Conservation (phyloP, 1,284 basidiomycete genomes). For the Apiotrichum sp. region DNA sequence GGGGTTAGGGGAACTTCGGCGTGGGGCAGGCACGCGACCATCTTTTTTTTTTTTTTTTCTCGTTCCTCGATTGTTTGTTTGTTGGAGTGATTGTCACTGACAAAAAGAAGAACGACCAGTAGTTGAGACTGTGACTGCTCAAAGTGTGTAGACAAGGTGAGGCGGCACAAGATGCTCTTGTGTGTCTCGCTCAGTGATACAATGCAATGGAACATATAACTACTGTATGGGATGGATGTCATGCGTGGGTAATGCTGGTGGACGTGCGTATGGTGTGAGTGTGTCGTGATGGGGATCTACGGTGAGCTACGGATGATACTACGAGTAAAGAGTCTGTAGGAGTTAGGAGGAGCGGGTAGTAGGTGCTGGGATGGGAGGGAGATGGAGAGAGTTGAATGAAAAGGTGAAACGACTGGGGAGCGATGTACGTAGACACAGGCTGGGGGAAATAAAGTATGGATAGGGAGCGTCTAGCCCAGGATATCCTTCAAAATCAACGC, state of each 20-base stretch:
- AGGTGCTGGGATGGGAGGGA: neutral
- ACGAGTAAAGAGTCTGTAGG: neutral
- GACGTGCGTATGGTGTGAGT: neutral
- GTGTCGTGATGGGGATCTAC: neutral
- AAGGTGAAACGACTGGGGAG: too few relatives aligned
- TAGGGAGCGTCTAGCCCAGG: slow-evolving; percentile 25
- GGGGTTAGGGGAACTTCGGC: too few relatives aligned
- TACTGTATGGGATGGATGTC: neutral
- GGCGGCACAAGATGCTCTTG: too few relatives aligned
- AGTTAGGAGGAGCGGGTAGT: neutral
- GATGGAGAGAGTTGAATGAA: too few relatives aligned
- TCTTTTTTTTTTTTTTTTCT: too few relatives aligned
- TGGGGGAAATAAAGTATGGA: neutral
- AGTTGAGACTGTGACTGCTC: too few relatives aligned
- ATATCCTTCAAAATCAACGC: slow-evolving; percentile 43
- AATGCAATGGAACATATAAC: neutral
- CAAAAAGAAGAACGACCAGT: too few relatives aligned
- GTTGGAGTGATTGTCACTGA: too few relatives aligned
- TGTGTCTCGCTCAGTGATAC: neutral
- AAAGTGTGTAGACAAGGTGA: too few relatives aligned
- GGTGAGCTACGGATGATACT: neutral
- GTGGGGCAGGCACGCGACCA: too few relatives aligned
- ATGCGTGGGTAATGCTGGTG: neutral
- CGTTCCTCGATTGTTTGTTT: too few relatives aligned
- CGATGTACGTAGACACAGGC: neutral